Evolutionary conservation across 495 filamentous ascomycete genomes (phyloP), one percentile per base, ranked within the genome.

Genomic region (Aspergillus incahuasiensis): DNA sequence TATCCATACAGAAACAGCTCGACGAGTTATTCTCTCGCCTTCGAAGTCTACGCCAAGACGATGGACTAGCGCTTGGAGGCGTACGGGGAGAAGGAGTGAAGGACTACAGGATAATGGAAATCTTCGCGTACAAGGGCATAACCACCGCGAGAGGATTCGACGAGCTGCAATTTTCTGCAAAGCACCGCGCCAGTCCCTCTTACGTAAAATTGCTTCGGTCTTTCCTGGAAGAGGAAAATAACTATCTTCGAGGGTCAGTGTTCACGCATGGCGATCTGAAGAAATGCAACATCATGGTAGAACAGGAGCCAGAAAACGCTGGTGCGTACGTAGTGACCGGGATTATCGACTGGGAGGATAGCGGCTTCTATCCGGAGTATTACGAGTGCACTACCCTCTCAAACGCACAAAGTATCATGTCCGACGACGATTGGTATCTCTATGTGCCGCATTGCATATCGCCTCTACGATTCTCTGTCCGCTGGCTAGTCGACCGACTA

Each of bases 181-280:
- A 52, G 38, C 59, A 64, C 35, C 58, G 61, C 61, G 58, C 58
- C 21, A 63, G 70, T 48, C 24, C 40, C 18, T 56, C 45, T 12
- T 73, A 71, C 42, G 57, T 69, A 5, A 56, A 45, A 48, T 50
- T 71, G 41, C 64, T 71, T 49, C 62, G 66, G 24, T 62, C 60
- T 46, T 69, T 61, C 51, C 51, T 57, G 25, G 49, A 55, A 34
- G 24, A 56, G 16, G 54, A 64, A 38, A 56, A 57, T 8, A 53
- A 39, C 32, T 52, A 48, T 18, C 24, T 38, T 5, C 52, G 43
- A 22, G 54, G 48, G 43, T 58, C 52, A 1, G 70, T 74, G n/a
- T 74, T 75, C 57, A 73, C 72, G 0, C 72, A 75, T 53, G 68
- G 67, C 28, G 67, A 75, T 62, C 45, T 76, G 19, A 63, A 67